Conservation (phyloP, 495 filamentous ascomycete species). For the Annulohypoxylon moriforme region DNA sequence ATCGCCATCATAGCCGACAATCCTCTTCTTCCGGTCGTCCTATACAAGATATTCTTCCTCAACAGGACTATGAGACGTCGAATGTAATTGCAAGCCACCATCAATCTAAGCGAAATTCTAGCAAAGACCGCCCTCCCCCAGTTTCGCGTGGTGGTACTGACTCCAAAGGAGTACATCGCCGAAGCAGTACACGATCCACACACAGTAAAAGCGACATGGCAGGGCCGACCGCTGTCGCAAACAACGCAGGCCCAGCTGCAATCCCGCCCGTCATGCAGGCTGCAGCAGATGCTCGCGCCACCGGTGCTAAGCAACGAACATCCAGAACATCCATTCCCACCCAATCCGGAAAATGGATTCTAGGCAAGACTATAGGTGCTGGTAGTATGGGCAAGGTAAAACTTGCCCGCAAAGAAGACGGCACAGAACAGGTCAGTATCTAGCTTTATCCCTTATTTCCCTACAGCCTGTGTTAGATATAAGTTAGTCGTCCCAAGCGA, state of each 20-base stretch:
- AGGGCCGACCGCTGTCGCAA: slow-evolving; percentile 58
- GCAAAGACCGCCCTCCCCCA: slow-evolving; percentile 54
- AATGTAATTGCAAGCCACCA: slow-evolving; percentile 50
- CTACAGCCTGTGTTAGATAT: background rate
- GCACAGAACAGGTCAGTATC: slow-evolving; percentile 77
- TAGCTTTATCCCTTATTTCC: background rate
- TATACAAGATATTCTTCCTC: slow-evolving; percentile 52
- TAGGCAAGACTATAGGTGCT: slow-evolving; percentile 97
- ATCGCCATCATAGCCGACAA: slow-evolving; percentile 48
- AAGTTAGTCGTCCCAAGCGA: background rate
- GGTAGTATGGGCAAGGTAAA: slow-evolving; percentile 99
- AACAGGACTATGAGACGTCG: slow-evolving; percentile 57
- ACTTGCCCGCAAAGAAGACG: slow-evolving; percentile 82
- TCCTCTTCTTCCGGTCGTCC: slow-evolving; percentile 51
- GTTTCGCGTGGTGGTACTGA: slow-evolving; percentile 54
- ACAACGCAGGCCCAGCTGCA: slow-evolving; percentile 60
- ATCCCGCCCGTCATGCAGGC: slow-evolving; percentile 56
- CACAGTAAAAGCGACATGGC: slow-evolving; percentile 62
- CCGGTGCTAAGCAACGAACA: slow-evolving; percentile 62
- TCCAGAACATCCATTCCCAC: slow-evolving; percentile 87
- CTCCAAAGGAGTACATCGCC: slow-evolving; percentile 57
- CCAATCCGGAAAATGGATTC: slow-evolving; percentile 85
- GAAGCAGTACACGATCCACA: slow-evolving; percentile 53
- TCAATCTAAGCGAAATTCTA: slow-evolving; percentile 54
- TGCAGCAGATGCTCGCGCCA: slow-evolving; percentile 57